Percentiles rank a stretch among this genome's conserved stretches.
Evolutionary conservation across 805 yeast genomes (phyloP).

Genomic region (Saturnispora besseyi): DNA sequence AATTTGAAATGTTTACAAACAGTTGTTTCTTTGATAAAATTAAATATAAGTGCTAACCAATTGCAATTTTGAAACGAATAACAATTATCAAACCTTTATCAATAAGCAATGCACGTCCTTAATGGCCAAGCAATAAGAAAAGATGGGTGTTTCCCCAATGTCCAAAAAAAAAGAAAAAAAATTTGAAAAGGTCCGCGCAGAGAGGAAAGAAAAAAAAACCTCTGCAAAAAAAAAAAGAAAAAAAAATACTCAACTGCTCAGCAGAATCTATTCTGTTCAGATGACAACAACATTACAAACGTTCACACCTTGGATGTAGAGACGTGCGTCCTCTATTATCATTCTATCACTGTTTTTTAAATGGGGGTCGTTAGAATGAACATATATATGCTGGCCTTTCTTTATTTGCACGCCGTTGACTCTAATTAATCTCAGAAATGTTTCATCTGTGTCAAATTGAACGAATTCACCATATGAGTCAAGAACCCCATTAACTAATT

Average conservation of each 20-base stretch:
- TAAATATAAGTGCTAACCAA: not conserved
- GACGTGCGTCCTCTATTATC: not conserved
- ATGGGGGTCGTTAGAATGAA: not conserved
- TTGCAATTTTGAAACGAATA: not conserved
- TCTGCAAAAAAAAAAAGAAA: not conserved
- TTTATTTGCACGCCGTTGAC: not conserved
- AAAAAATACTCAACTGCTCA: not conserved
- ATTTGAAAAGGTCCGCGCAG: not conserved
- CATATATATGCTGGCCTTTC: not conserved
- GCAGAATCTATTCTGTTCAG: not conserved
- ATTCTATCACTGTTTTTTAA: not conserved
- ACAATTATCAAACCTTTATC: not conserved
- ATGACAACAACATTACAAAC: not conserved
- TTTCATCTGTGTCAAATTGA: not conserved
- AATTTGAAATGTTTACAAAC: not conserved
- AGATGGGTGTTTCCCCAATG: not conserved
- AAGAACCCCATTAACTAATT: constrained; percentile 5
- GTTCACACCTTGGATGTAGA: not conserved
- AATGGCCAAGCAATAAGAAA: not conserved
- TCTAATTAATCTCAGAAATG: not conserved
- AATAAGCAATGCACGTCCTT: not conserved
- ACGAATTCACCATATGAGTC: not conserved
- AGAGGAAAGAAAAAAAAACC: not conserved
- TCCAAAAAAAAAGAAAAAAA: not conserved
- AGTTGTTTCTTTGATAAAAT: not conserved